These are phyloP conservation scores for Hyaloscypha variabilis DNA, from an alignment of 495 filamentous ascomycete genomes.

Conservation along the genomic window DNA sequence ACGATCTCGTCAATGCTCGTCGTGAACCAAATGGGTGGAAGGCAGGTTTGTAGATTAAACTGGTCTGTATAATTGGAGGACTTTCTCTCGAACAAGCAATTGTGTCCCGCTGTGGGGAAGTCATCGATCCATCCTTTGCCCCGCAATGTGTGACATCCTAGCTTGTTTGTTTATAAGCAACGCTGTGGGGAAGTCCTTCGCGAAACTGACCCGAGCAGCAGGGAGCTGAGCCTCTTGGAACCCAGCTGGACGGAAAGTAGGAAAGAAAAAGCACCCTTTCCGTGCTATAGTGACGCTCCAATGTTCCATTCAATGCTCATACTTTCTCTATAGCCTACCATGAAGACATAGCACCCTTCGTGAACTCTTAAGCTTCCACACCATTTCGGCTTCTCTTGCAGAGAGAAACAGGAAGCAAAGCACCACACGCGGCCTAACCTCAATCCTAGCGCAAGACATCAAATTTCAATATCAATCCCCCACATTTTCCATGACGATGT, in stretches of 20 bases:
- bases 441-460: too few relatives aligned
- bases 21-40: background rate
- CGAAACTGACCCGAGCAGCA: too few relatives aligned
- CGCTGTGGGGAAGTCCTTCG: too few relatives aligned
- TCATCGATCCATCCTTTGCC: background rate
- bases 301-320: background rate
- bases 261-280: background rate
- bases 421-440: too few relatives aligned
- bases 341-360: background rate
- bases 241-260: background rate
- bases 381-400: too few relatives aligned
- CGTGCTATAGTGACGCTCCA: background rate
- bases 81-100: background rate
- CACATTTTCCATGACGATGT: too few relatives aligned
- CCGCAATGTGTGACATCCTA: background rate
- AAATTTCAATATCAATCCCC: too few relatives aligned
- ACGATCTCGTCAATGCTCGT: background rate
- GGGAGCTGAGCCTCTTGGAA: background rate
- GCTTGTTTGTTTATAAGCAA: too few relatives aligned
- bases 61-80: constrained; percentile 30
- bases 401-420: too few relatives aligned
- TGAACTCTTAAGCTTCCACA: too few relatives aligned
- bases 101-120: background rate
- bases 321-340: background rate
- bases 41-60: background rate